Evolutionary conservation across 2,329 filamentous ascomycete species (phyloP), one percentile per base, ranked within the genome.

Genomic region (Trichoderma aggressivum): DNA sequence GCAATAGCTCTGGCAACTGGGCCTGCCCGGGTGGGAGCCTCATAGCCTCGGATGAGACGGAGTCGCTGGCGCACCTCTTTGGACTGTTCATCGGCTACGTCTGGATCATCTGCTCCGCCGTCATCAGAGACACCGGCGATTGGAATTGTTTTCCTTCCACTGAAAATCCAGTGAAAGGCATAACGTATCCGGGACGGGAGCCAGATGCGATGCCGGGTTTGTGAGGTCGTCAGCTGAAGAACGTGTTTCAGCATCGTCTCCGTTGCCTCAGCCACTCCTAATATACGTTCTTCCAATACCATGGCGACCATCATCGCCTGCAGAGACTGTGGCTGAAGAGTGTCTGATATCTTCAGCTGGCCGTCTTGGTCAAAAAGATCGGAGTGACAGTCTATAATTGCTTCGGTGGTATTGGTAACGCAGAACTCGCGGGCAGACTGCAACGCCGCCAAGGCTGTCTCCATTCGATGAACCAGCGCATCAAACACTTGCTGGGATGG

Each of bases 201-300:
- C 84, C 85, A 86, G 1, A 86, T 71, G 0, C 81, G 80, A 2
- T 76, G 76, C 1, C 72, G 74, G 0, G 78, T 80, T 14, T 82
- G 80, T 4, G 76, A 75, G 24, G 79, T 75, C 7, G 83, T 79
- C 2, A 85, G 77, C 0, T 77, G 74, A 0, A 80, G 73, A 2
- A 85, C 75, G 14, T 81, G 77, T 5, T 77, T 75, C 0, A 86
- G 74, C 0, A 86, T 72, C 1, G 72, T 71, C 47, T 83, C 80
- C 6, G 80, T 76, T 0, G 79, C 75, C 0, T 32, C 60, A 0
- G 74, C 74, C n/a, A 73, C 70, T 6, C 63, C 76, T 18, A 75
- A 72, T 7, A 85, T 78, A 16, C 82, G 79, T 74, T 86, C 84
- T 67, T 86, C 84, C 8, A 85, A 78, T 5, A 85, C 82, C 82